Conservation (phyloP, 345 rosid genomes). For the Rhodomyrtus tomentosa region DNA sequence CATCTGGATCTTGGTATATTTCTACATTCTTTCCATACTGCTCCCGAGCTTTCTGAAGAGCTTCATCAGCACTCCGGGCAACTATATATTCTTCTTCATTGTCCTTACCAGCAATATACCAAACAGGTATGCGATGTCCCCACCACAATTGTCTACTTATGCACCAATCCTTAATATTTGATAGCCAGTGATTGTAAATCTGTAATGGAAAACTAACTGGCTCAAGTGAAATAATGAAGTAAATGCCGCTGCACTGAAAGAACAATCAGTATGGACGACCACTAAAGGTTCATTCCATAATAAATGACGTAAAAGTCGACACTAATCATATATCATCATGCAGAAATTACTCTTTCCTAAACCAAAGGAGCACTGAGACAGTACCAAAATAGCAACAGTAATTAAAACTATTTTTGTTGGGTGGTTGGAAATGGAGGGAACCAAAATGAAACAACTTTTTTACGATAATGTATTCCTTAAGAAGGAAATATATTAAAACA, state of each 20-base stretch:
- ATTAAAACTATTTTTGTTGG: neutral
- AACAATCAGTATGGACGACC: neutral
- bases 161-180: slow-evolving; percentile 99
- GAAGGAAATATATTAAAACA: neutral
- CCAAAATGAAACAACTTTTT: neutral
- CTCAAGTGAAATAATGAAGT: neutral
- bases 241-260: neutral
- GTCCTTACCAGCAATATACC: slow-evolving; percentile 86
- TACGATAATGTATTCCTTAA: neutral
- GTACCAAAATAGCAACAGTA: neutral
- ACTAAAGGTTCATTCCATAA: neutral
- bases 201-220: slow-evolving; percentile 9
- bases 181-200: slow-evolving; percentile 94
- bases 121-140: slow-evolving; percentile 99
- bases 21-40: slow-evolving; percentile 79
- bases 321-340: neutral
- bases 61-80: slow-evolving; percentile 69
- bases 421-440: neutral
- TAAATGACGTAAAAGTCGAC: neutral
- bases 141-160: slow-evolving; percentile 98
- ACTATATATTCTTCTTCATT: slow-evolving; percentile 81
- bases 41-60: slow-evolving; percentile 59
- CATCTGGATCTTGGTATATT: slow-evolving; percentile 94
- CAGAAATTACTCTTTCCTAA: neutral
- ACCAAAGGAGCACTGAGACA: neutral